phyloP scores from a whole-genome alignment of 2,329 filamentous ascomycete species.

The Pseudomassariella vexata region DNA sequence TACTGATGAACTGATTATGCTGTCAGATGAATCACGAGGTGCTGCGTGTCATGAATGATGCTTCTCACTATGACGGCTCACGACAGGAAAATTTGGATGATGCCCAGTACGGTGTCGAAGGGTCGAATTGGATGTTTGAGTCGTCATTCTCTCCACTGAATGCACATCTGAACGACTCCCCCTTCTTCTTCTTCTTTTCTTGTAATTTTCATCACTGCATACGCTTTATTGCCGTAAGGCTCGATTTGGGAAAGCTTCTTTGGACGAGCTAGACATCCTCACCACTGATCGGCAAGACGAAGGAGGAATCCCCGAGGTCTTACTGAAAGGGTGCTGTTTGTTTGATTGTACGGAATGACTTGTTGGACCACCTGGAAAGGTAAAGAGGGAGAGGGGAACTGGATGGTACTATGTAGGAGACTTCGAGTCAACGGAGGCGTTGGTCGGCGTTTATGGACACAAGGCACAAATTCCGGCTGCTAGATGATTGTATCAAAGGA shows the following conservation, averaged over 20 bases:
- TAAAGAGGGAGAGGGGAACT: no score
- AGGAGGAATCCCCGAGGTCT: no score
- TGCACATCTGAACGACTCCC: slow-evolving; percentile 1
- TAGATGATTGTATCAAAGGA: no score
- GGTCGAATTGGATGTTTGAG: not conserved
- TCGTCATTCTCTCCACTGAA: not conserved
- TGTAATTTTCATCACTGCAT: slow-evolving; percentile 8
- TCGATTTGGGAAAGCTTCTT: not conserved
- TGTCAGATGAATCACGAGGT: slow-evolving; percentile 16
- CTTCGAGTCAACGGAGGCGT: no score
- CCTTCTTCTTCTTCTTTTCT: slow-evolving; percentile 6
- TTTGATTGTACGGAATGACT: slow-evolving; percentile 4
- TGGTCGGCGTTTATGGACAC: no score
- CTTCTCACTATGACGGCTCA: slow-evolving; percentile 18
- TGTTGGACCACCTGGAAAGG: slow-evolving; percentile 1
- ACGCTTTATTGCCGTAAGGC: slow-evolving; percentile 7
- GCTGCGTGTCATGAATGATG: slow-evolving; percentile 13
- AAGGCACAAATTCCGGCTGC: no score
- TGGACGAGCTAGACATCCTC: not conserved
- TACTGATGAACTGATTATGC: slow-evolving; percentile 36
- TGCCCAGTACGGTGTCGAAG: not conserved
- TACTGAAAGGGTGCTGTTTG: no score
- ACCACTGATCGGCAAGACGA: no score
- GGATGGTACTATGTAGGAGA: no score
- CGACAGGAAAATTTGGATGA: slow-evolving; percentile 7